Conservation (phyloP, 1,284 basidiomycete species). For the Austropuccinia psidii region DNA sequence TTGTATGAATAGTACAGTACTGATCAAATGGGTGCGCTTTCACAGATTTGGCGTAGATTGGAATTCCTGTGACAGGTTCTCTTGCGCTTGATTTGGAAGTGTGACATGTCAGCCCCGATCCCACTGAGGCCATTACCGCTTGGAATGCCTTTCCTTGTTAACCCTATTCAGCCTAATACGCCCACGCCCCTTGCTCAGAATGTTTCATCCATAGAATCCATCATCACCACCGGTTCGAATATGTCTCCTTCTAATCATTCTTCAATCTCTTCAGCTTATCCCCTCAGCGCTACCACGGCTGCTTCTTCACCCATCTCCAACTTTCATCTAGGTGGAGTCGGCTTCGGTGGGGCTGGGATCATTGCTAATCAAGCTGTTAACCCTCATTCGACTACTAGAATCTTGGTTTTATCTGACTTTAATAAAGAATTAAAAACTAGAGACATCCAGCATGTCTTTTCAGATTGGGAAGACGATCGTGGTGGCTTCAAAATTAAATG, state of each 20-base stretch:
- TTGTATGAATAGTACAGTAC: too few relatives aligned
- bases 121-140: too few relatives aligned
- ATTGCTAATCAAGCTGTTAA: conserved; percentile 25
- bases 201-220: too few relatives aligned
- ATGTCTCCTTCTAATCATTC: conserved; percentile 25
- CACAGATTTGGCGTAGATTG: too few relatives aligned
- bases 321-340: neutral
- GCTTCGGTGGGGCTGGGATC: neutral
- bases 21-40: too few relatives aligned
- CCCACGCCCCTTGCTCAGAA: too few relatives aligned
- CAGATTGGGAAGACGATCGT: conserved; percentile 73
- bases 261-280: conserved; percentile 25
- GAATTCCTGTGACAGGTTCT: too few relatives aligned
- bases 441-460: conserved; percentile 84
- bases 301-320: conserved; percentile 32
- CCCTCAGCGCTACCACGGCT: conserved; percentile 21
- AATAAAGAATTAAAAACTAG: conserved; percentile 92
- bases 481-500: conserved; percentile 99
- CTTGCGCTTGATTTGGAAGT: too few relatives aligned
- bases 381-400: conserved; percentile 89
- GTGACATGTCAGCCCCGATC: too few relatives aligned
- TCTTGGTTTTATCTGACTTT: conserved; percentile 84
- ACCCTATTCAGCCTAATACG: too few relatives aligned
- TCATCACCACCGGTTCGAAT: neutral
- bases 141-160: too few relatives aligned